Base-by-base conservation (phyloP, 148 eudicot species). In the Drosera capensis region DNA sequence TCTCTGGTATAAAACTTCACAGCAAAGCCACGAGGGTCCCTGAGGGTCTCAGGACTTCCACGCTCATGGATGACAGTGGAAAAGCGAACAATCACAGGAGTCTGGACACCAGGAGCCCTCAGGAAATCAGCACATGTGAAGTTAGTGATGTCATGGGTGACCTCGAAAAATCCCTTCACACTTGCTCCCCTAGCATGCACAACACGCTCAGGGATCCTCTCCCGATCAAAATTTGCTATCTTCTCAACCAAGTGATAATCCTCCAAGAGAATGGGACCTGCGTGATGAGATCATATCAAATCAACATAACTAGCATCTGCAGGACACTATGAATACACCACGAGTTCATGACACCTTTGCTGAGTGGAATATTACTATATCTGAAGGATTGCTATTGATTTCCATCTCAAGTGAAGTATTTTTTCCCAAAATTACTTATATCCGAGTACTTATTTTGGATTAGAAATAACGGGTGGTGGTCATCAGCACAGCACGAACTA, bases 11-110 rank as follows among this genome's bases (percentile, higher is more conserved):
- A 87, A 25, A 87, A 87, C 71, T 87, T 87, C 63, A 82, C 82
- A 25, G 96, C 96, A 63, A 87, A 87, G 46, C 96, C 96, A 58
- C 96, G 72, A 49, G 94, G 96, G 55, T 87, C 96, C 55, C 96
- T 77, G 31, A 87, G 46, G 57, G 94, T 82, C 66, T 87, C 94
- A 43, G 96, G 96, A 63, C 96, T 87, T 20, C 90, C 96, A 66
- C 94, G 94, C 46, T 87, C 96, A 65, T 87, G 96, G 58, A 82
- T 79, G 46, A 87, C 96, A 59, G 96, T 87, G 28, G 96, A 87
- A 70, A 87, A 82, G 25, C 94, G 82, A 56, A 87, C 94, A 67
- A 87, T 87, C 3, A 82, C 78, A 36, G 96, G 96, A 17, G 96
- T 82, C 57, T 87, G 96, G 25, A 82, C 94, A 19, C 96, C 96